Evolutionary conservation across 192 early-diverging fungal genomes (phyloP).

Genomic region (Backusella parvicylindrica): DNA sequence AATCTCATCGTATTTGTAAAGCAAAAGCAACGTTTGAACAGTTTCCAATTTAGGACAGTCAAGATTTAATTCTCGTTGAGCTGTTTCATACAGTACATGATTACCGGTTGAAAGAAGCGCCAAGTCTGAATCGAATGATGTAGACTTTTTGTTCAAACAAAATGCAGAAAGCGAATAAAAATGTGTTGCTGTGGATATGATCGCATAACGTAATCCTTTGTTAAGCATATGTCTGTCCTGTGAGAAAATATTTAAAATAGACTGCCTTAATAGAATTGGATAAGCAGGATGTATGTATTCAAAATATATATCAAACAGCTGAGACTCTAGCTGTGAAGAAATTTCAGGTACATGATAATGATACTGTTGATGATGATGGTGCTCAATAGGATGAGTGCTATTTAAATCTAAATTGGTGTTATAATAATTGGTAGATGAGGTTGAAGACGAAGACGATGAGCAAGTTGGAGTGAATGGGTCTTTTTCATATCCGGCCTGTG

Average conservation of each 20-base stretch:
- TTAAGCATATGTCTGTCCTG: slow-evolving; percentile 5
- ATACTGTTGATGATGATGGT: background rate
- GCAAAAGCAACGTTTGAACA: background rate
- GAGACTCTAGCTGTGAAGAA: background rate
- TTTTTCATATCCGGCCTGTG: slow-evolving; percentile 13
- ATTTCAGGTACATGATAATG: background rate
- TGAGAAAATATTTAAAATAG: background rate
- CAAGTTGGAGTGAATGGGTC: background rate
- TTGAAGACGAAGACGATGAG: background rate
- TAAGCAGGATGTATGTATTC: slow-evolving; percentile 9
- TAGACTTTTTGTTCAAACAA: background rate
- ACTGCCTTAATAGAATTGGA: slow-evolving; percentile 5
- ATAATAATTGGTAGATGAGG: background rate
- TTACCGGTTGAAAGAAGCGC: background rate
- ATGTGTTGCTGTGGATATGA: slow-evolving; percentile 8
- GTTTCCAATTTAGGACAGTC: background rate
- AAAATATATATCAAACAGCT: slow-evolving; percentile 14
- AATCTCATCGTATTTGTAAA: slow-evolving; percentile 6
- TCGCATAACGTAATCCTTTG: slow-evolving; percentile 6
- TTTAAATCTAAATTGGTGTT: background rate
- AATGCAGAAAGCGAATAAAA: background rate
- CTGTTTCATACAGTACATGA: background rate
- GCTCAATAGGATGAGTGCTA: background rate
- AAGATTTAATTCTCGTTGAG: background rate
- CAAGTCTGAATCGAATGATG: background rate